phyloP scores from a whole-genome alignment of 2,329 filamentous ascomycete species.

The Alternaria longipes region DNA sequence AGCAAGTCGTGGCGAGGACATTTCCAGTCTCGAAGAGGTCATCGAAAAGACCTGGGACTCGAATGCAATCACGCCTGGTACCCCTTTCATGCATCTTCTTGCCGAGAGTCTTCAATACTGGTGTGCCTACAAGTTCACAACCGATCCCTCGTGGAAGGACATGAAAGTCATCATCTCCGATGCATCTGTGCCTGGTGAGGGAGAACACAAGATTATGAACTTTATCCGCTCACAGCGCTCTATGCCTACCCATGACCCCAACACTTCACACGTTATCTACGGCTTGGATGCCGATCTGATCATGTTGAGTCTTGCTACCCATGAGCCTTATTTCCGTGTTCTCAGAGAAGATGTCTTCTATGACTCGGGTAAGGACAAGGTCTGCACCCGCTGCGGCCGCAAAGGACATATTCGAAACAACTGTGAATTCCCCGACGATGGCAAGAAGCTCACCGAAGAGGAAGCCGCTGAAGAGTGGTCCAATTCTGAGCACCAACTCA shows the following conservation, averaged over 20 bases:
- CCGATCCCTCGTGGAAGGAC: slow-evolving; percentile 88
- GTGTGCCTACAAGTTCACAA: slow-evolving; percentile 97
- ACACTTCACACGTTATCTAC: slow-evolving; percentile 97
- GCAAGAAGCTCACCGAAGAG: slow-evolving; percentile 82
- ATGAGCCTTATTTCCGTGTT: slow-evolving; percentile 96
- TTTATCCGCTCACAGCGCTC: slow-evolving; percentile 94
- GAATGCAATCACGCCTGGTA: slow-evolving; percentile 90
- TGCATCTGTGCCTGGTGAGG: slow-evolving; percentile 95
- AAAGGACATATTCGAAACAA: slow-evolving; percentile 88
- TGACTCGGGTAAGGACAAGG: slow-evolving; percentile 82
- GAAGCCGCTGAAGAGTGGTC: slow-evolving; percentile 64
- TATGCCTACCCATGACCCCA: slow-evolving; percentile 91
- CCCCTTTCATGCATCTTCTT: slow-evolving; percentile 97
- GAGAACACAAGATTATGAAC: slow-evolving; percentile 99
- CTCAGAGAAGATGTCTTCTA: slow-evolving; percentile 96
- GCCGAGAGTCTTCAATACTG: slow-evolving; percentile 91
- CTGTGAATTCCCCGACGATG: slow-evolving; percentile 62
- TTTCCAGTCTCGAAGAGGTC: slow-evolving; percentile 68
- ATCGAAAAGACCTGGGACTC: slow-evolving; percentile 92
- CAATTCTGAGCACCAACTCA: slow-evolving; percentile 62
- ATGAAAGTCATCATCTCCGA: slow-evolving; percentile 99
- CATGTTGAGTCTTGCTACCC: slow-evolving; percentile 96
- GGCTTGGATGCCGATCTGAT: slow-evolving; percentile 97
- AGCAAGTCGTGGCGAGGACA: slow-evolving; percentile 59
- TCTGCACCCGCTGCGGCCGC: slow-evolving; percentile 92